Evolutionary conservation across 2,329 filamentous ascomycete genomes (phyloP), one percentile per base, ranked within the genome.

Genomic region (Calonectria multiphialidica): DNA sequence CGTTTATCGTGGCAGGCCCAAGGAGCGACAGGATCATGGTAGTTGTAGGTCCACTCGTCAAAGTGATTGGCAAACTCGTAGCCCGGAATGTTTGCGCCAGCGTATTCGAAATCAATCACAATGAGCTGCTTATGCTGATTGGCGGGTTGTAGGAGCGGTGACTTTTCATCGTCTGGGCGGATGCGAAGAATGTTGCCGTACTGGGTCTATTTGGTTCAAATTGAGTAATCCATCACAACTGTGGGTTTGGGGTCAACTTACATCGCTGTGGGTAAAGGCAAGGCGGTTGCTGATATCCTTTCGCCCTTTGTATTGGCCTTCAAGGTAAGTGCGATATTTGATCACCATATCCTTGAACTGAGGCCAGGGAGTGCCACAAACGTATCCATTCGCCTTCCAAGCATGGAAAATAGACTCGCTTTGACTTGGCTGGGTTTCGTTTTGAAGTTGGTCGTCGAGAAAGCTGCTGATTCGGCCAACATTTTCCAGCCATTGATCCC

Each of bases 31-130:
- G 90, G 84, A 81, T 97, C 92, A 81, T 98, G 96, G 84, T 99
- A 99, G 84, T 99, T 96, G 88, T 98, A 98, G 78, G 95, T 94
- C 97, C 97, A 99, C 84, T 99, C 97, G 1, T 95, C 94, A 84
- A 99, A 99, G 84, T 99, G 97, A 82, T 99, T 99, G 70, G 95
- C 97, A 82, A 99, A 98, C 83, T 99, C 97, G 18, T 95, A 88
- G 1, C 95, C 97, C 0, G 92, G 92, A 0, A 93, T 88, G 81
- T 98, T 99, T 70, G 96, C 95, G 2, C 93, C 96, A 1, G 97
- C 94, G 81, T 99, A 99, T 81, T 99, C 97, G 80, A 99, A 99
- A 82, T 99, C 97, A 80, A 99, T 99, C 75, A 99, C 97, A 18
- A 98, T 90, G 16, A 99, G 90, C 84, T 98, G 96, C 83, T 98